A percentile compares a stretch with the other conserved stretches of the same genome.
These are phyloP conservation scores for Penicillium ochrochloron DNA, from an alignment of 495 filamentous ascomycete genomes.

Conservation along the genomic window DNA sequence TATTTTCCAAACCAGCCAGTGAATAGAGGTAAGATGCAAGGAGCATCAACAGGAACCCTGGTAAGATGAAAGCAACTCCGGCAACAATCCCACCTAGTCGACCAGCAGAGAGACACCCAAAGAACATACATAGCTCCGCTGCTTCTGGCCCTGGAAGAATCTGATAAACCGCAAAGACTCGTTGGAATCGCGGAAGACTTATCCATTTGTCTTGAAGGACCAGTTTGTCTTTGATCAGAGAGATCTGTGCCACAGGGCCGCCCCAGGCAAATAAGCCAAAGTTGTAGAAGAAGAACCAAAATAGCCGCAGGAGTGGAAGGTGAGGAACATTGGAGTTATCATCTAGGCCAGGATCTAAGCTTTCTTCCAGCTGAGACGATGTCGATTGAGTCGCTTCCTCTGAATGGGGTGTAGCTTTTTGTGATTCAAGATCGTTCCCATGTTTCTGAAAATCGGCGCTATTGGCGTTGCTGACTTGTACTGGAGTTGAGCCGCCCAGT, in stretches of 20 bases:
- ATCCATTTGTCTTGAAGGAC: slow-evolving; percentile 5
- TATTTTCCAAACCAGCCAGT: neutral
- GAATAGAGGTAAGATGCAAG: slow-evolving; percentile 8
- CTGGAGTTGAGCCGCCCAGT: neutral
- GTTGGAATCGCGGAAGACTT: neutral
- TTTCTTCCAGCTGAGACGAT: neutral
- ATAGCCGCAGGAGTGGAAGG: neutral
- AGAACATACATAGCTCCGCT: slow-evolving; percentile 9
- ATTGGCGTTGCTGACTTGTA: neutral
- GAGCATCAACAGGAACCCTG: slow-evolving; percentile 2
- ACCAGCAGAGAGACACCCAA: slow-evolving; percentile 2
- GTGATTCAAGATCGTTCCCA: neutral
- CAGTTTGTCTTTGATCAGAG: slow-evolving; percentile 1
- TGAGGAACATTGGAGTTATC: slow-evolving; percentile 4
- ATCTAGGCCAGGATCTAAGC: neutral
- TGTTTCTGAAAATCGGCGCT: neutral
- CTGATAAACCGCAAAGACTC: slow-evolving; percentile 3
- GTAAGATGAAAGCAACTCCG: slow-evolving; percentile 5
- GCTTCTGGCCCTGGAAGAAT: slow-evolving; percentile 4
- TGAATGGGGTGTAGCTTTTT: neutral
- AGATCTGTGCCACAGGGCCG: slow-evolving; percentile 1
- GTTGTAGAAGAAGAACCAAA: slow-evolving; percentile 10
- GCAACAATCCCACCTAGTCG: slow-evolving; percentile 5
- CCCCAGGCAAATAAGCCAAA: slow-evolving; percentile 5
- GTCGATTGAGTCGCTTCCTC: neutral